Base-by-base conservation (phyloP, 371 early-diverging fungal genomes). In the Blakeslea trispora region DNA sequence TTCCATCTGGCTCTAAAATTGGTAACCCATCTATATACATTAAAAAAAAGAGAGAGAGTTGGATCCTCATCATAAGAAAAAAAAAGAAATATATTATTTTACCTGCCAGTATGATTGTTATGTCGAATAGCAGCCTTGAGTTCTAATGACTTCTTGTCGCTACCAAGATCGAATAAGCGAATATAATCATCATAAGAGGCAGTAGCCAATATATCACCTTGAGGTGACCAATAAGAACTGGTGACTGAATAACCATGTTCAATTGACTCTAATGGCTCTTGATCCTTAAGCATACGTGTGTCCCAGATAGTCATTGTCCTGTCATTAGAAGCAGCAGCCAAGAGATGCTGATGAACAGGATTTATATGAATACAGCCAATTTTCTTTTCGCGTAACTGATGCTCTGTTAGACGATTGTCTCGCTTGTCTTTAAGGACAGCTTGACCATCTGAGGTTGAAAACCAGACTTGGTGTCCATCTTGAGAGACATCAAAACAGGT, bases 1-100 rank as follows among this genome's bases (percentile, higher is more conserved):
- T 85, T 74, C 90, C 91, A 91, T 9, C 78, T 74, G 4, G 90
- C 83, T n/a, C 88, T 76, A 34, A 90, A 81, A 65, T 83, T 84
- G 6, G 91, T 86, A 17, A 89, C 84, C 91, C 89, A 90, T 53
- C 90, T 69, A 55, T n/a, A n/a, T n/a, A n/a, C n/a, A n/a, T n/a
- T n/a, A n/a, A n/a, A n/a, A n/a, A n/a, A n/a, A n/a, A n/a, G n/a
- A n/a, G n/a, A n/a, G n/a, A n/a, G n/a, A n/a, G n/a, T n/a, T n/a
- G n/a, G n/a, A n/a, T n/a, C n/a, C 11, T 37, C 37, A 37, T 37
- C 14, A 14, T 14, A n/a, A n/a, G n/a, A n/a, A n/a, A n/a, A n/a
- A n/a, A n/a, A n/a, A n/a, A n/a, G n/a, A n/a, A n/a, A n/a, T n/a
- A n/a, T n/a, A 11, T 10, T 37, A 9, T 37, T 3, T 51, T 69